Evolutionary conservation across 805 yeast genomes (phyloP), one percentile per base, ranked within the genome.

Genomic region (Trichomonascus vanleenenianus): DNA sequence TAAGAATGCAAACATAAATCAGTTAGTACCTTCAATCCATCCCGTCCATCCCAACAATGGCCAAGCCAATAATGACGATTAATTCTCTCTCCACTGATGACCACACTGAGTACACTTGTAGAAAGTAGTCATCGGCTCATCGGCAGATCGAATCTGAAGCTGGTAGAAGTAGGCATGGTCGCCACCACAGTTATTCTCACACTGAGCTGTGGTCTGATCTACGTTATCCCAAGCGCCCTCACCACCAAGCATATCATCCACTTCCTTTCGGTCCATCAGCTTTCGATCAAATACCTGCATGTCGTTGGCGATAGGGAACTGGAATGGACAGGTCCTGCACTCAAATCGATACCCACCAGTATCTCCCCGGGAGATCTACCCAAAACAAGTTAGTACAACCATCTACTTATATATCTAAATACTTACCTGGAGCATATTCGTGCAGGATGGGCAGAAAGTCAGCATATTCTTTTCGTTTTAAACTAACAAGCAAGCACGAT

Each of bases 171-270:
- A 93, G 0, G 98, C 98, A 65, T 87, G 86, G 54, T 79, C 84
- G 53, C 83, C 81, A 35, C 86, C 95, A 70, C 98, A 93, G 2
- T 71, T 60, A 47, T 86, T 95, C 2, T 97, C 96, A 71, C 98
- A 91, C 62, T 91, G 95, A 0, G 91, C 86, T 1, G 80, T 72
- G 0, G 97, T 93, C 62, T 93, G 97, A 61, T 93, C 98, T 22
- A 93, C 98, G 60, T 93, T 91, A 63, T 91, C 97, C 98, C 98
- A 93, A 1, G 97, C 94, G 27, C 96, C 97, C 50, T 81, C 93
- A 31, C 95, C 96, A 47, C 98, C 98, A 14, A 93, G 73, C 10
- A 93, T 96, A 67, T 91, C 98, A 64, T 93, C 98, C 2, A 93
- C 91, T 54, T 87, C 84, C 59, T 93, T 93, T 61, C 96, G 72